Percentiles rank a stretch among this genome's conserved stretches.
phyloP scores from a whole-genome alignment of 2,329 filamentous ascomycete species.

The Verticillium nubilum region DNA sequence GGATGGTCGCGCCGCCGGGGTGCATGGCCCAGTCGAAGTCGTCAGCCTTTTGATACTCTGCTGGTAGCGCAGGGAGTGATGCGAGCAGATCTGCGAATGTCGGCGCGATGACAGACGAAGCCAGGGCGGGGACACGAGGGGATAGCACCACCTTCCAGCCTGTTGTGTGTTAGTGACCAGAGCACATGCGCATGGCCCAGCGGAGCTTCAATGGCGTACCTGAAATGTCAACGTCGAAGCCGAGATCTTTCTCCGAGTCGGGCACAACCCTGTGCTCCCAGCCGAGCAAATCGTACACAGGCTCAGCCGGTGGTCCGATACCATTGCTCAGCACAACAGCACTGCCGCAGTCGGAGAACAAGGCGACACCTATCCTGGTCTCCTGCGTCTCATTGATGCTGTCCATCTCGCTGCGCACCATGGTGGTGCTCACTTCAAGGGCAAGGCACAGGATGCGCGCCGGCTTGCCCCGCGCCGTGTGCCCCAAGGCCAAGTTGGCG shows the following conservation, averaged over 20 bases:
- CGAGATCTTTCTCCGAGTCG: slow-evolving; percentile 56
- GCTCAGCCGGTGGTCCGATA: slow-evolving; percentile 37
- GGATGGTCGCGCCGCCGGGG: slow-evolving; percentile 62
- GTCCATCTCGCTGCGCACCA: slow-evolving; percentile 61
- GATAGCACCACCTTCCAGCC: slow-evolving; percentile 65
- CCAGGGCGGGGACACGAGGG: slow-evolving; percentile 53
- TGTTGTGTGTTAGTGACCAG: slow-evolving; percentile 14
- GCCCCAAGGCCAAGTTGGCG: slow-evolving; percentile 60
- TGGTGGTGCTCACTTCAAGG: slow-evolving; percentile 55
- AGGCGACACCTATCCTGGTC: slow-evolving; percentile 57
- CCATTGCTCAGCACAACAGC: slow-evolving; percentile 60
- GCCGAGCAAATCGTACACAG: slow-evolving; percentile 55
- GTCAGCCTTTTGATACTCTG: slow-evolving; percentile 35
- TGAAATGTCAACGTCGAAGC: slow-evolving; percentile 58
- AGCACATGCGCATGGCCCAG: neutral
- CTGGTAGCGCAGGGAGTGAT: slow-evolving; percentile 38
- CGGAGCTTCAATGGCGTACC: slow-evolving; percentile 31
- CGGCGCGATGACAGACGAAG: slow-evolving; percentile 43
- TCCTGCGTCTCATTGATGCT: slow-evolving; percentile 54
- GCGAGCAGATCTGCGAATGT: slow-evolving; percentile 50
- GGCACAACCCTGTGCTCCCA: slow-evolving; percentile 61
- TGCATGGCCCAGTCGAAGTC: slow-evolving; percentile 73
- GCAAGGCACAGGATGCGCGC: slow-evolving; percentile 62
- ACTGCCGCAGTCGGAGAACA: slow-evolving; percentile 69
- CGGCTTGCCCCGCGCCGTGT: slow-evolving; percentile 50